Base-by-base conservation (phyloP, 192 early-diverging fungal genomes). In the Pilaira anomala region DNA sequence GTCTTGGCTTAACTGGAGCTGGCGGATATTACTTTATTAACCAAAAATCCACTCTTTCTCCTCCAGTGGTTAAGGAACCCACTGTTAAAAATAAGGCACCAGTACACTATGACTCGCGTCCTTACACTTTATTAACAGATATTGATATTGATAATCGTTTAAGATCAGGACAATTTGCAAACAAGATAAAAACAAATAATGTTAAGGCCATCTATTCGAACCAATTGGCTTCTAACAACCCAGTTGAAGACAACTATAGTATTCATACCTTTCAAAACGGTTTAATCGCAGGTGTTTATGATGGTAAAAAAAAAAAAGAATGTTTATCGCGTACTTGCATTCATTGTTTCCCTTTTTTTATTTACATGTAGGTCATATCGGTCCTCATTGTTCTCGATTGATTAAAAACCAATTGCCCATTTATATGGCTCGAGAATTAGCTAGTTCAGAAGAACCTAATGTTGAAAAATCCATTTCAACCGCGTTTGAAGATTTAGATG, bases 211-310 rank as follows among this genome's bases (percentile, higher is more conserved):
- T 78, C n/a, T 74, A 71, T 49, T 66, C 72, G 26, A 83, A 79
- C 50, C 79, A 78, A 25, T 24, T 83, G 7, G 69, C 71, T 0
- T 81, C 79, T 62, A 83, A 83, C 53, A 72, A 79, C 29, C 82
- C 82, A 8, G 68, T 77, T 1, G 82, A 83, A 51, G 82, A 83
- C 48, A 68, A 76, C 58, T 69, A 76, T 33, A 77, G 75, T 48
- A 66, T 67, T 28, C 48, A 74, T 26, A 60, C 68, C 16, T 74
- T 71, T 45, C 48, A 52, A 5, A 66, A 77, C 14, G 75, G 71
- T 51, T 68, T 75, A 21, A 76, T 81, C 58, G 78, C 75, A 65
- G 82, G 79, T 8, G 71, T 83, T 30, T 83, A 74, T 72, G 82
- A 83, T 69, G 82, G 82, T 72, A 62, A 42, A 48, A 13, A 12